Conservation (phyloP, 495 filamentous ascomycete species). For the Penicillium robsamsonii region DNA sequence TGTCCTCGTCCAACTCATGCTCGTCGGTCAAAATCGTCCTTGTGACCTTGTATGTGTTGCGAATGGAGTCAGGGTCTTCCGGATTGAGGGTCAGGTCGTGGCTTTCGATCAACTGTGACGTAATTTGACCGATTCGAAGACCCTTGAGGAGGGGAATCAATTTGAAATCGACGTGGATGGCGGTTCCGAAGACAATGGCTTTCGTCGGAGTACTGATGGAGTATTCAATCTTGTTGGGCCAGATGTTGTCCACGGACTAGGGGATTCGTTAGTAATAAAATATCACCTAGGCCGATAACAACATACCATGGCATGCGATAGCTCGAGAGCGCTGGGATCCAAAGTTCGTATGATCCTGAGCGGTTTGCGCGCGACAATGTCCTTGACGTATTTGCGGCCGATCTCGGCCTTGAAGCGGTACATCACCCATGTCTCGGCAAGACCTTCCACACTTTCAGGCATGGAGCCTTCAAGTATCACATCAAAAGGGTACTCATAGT, state of each 20-base stretch:
- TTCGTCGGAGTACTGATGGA: constrained; percentile 85
- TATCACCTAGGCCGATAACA: background rate
- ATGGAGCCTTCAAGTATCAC: constrained; percentile 70
- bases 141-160: constrained; percentile 86
- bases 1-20: constrained; percentile 56
- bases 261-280: constrained; percentile 12
- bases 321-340: constrained; percentile 74
- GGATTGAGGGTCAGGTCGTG: constrained; percentile 63
- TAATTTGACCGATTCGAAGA: constrained; percentile 72
- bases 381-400: constrained; percentile 75
- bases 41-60: constrained; percentile 58
- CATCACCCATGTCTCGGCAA: constrained; percentile 74
- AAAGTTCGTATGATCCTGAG: constrained; percentile 86
- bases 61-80: constrained; percentile 49
- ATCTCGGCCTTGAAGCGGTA: constrained; percentile 89
- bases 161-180: constrained; percentile 73
- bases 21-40: constrained; percentile 63
- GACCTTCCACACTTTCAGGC: constrained; percentile 85
- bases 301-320: constrained; percentile 77
- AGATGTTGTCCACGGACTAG: constrained; percentile 83
- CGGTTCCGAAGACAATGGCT: constrained; percentile 85
- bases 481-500: constrained; percentile 91
- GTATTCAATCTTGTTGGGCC: constrained; percentile 94
- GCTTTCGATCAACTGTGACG: constrained; percentile 70
- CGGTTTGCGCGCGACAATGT: constrained; percentile 73